Evolutionary conservation across 768 basidiomycete genomes (phyloP).

Genomic region (Hypholoma fasciculare): DNA sequence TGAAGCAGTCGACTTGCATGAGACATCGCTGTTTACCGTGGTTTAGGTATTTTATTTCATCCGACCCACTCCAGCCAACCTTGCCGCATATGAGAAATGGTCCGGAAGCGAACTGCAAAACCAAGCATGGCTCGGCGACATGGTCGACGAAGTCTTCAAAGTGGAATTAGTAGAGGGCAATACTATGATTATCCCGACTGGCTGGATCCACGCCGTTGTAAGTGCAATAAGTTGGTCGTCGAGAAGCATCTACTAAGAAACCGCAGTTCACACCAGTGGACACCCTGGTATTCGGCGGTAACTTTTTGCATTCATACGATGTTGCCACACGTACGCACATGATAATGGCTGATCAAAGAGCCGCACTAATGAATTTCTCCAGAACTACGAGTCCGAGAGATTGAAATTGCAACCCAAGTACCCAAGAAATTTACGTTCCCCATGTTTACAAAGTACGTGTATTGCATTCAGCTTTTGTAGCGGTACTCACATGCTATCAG

Average conservation of each 20-base stretch:
- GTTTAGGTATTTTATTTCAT: slow-evolving; percentile 92
- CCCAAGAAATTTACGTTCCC: slow-evolving; percentile 92
- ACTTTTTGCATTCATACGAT: slow-evolving; percentile 94
- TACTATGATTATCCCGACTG: slow-evolving; percentile 93
- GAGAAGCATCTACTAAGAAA: slow-evolving; percentile 8
- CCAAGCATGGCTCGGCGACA: slow-evolving; percentile 87
- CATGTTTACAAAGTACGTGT: slow-evolving; percentile 66
- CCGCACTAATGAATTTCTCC: slow-evolving; percentile 3
- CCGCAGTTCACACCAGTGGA: slow-evolving; percentile 85
- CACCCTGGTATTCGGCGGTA: slow-evolving; percentile 95
- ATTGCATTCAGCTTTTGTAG: background rate
- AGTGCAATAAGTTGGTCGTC: slow-evolving; percentile 25
- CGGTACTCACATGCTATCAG: slow-evolving; percentile 35
- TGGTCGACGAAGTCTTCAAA: slow-evolving; percentile 89
- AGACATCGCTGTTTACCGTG: background rate
- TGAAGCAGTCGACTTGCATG: background rate
- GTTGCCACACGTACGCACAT: slow-evolving; percentile 72
- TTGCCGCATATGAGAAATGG: slow-evolving; percentile 91
- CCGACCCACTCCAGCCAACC: slow-evolving; percentile 80
- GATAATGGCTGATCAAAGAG: background rate
- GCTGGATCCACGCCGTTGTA: slow-evolving; percentile 98
- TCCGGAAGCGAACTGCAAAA: slow-evolving; percentile 90
- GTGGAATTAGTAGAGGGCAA: slow-evolving; percentile 76
- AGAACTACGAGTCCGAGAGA: slow-evolving; percentile 89
- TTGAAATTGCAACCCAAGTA: slow-evolving; percentile 90